A percentile compares a stretch with the other conserved stretches of the same genome.
Conservation (phyloP, 2,329 filamentous ascomycete species). For the Lojkania enalia region DNA sequence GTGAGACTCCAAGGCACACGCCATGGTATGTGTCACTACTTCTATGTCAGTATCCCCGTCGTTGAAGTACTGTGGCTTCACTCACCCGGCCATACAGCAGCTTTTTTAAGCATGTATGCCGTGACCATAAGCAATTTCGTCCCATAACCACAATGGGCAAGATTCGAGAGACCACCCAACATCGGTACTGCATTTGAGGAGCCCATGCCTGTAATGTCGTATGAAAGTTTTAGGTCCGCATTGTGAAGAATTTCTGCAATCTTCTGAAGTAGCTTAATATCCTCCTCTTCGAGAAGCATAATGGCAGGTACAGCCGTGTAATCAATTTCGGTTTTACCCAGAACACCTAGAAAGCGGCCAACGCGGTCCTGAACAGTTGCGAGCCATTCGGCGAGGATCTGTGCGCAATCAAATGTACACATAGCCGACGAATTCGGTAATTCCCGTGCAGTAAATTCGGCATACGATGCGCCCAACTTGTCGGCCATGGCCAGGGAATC, state of each 20-base stretch:
- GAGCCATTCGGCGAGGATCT: slow-evolving; percentile 93
- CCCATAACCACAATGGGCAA: slow-evolving; percentile 70
- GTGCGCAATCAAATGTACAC: slow-evolving; percentile 91
- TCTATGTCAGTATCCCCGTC: slow-evolving; percentile 27
- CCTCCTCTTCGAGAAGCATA: slow-evolving; percentile 89
- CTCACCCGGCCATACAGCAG: slow-evolving; percentile 89
- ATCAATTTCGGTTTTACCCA: slow-evolving; percentile 82
- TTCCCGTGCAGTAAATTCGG: slow-evolving; percentile 80
- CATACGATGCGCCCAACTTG: slow-evolving; percentile 81
- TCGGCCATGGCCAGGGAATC: slow-evolving; percentile 89
- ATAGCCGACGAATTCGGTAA: slow-evolving; percentile 88
- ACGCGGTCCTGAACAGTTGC: slow-evolving; percentile 91
- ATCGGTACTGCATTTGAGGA: slow-evolving; percentile 52
- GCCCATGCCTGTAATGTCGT: slow-evolving; percentile 44
- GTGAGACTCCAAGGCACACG: slow-evolving; percentile 66
- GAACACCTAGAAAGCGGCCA: slow-evolving; percentile 82
- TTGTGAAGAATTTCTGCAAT: slow-evolving; percentile 76
- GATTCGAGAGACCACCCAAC: slow-evolving; percentile 59
- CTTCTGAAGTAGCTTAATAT: slow-evolving; percentile 81
- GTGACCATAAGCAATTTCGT: slow-evolving; percentile 83
- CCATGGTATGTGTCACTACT: slow-evolving; percentile 69
- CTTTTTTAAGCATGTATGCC: slow-evolving; percentile 84
- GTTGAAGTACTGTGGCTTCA: slow-evolving; percentile 16
- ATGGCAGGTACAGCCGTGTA: slow-evolving; percentile 79
- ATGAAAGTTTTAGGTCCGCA: slow-evolving; percentile 78